Conservation (phyloP, 2,329 filamentous ascomycete species). For the Alternaria infectoria region DNA sequence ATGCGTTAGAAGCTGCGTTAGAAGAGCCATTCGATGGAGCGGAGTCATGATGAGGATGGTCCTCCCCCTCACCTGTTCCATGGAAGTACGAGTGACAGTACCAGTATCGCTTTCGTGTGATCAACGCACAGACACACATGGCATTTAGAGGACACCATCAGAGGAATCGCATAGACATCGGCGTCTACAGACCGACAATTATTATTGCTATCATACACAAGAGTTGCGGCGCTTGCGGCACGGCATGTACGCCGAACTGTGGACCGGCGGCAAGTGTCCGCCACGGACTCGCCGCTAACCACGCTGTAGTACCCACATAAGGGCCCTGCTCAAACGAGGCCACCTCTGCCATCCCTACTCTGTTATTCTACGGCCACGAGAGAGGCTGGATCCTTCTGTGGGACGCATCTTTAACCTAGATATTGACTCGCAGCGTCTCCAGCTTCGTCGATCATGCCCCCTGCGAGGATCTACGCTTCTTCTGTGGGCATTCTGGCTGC, state of each 20-base stretch:
- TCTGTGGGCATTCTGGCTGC: neutral
- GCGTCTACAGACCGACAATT: neutral
- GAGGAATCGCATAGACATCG: neutral
- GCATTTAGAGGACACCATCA: neutral
- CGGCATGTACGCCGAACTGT: neutral
- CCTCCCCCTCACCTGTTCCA: neutral
- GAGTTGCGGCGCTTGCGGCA: neutral
- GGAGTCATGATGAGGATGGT: neutral
- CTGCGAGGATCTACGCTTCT: neutral
- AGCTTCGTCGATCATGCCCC: neutral
- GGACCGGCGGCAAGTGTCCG: neutral
- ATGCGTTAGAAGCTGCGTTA: neutral
- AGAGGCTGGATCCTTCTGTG: neutral
- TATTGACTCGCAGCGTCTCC: neutral
- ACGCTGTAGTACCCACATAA: neutral
- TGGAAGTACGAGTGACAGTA: neutral
- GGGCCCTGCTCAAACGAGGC: neutral
- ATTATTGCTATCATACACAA: neutral
- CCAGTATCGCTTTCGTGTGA: neutral
- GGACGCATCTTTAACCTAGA: neutral
- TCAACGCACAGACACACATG: neutral
- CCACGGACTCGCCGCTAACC: neutral
- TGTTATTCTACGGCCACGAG: neutral
- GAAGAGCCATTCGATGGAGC: neutral
- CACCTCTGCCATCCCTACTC: neutral